Percentiles rank a stretch among this genome's conserved stretches.
phyloP scores from a whole-genome alignment of 2,329 filamentous ascomycete species.

The Pseudocercospora vitis region DNA sequence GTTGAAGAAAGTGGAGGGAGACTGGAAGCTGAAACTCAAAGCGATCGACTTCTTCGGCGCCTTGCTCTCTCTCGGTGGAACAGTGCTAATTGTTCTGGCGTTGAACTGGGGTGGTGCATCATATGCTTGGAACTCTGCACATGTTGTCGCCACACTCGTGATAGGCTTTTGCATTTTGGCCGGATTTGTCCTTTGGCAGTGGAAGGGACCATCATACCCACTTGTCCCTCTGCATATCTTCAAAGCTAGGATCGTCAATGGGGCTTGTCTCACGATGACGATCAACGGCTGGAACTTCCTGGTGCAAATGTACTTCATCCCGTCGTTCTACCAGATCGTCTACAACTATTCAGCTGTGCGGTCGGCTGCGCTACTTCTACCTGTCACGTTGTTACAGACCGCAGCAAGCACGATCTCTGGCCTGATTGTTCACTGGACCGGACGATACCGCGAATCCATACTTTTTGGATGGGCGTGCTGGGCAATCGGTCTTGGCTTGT shows the following conservation, averaged over 20 bases:
- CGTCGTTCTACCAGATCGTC: slow-evolving; percentile 26
- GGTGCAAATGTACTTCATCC: slow-evolving; percentile 52
- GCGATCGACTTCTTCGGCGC: slow-evolving; percentile 58
- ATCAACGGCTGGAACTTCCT: slow-evolving; percentile 62
- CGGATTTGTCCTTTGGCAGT: slow-evolving; percentile 56
- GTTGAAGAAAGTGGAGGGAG: slow-evolving; percentile 54
- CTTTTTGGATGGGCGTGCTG: slow-evolving; percentile 41
- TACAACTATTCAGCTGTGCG: slow-evolving; percentile 24
- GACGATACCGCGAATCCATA: slow-evolving; percentile 39
- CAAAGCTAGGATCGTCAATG: slow-evolving; percentile 54
- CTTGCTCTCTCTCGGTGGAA: slow-evolving; percentile 53
- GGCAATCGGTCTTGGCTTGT: slow-evolving; percentile 24
- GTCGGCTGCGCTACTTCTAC: slow-evolving; percentile 22
- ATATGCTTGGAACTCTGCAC: slow-evolving; percentile 56
- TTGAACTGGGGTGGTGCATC: slow-evolving; percentile 56
- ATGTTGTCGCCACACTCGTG: slow-evolving; percentile 54
- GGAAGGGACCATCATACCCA: slow-evolving; percentile 51
- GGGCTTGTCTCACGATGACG: slow-evolving; percentile 49
- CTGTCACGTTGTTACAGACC: slow-evolving; percentile 25
- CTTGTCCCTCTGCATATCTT: slow-evolving; percentile 57
- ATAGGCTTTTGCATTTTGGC: slow-evolving; percentile 52
- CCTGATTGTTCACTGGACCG: slow-evolving; percentile 26
- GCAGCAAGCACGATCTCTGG: slow-evolving; percentile 24
- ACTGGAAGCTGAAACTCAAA: slow-evolving; percentile 48
- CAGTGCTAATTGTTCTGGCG: slow-evolving; percentile 55